Evolutionary conservation across 371 early-diverging fungal genomes (phyloP).

Genomic region (Mucor lusitanicus): DNA sequence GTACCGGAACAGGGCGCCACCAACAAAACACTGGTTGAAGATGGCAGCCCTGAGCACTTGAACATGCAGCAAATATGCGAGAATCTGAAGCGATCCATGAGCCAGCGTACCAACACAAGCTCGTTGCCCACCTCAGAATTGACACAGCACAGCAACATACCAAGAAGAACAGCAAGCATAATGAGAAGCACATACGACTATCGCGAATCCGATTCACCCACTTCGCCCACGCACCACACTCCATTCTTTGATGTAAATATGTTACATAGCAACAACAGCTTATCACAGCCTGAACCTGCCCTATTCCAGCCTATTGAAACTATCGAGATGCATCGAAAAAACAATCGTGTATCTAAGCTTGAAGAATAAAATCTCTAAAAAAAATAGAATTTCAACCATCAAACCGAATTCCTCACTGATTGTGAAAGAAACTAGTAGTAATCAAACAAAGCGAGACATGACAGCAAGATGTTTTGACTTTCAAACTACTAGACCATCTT

Average conservation of each 20-base stretch:
- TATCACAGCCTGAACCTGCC: constrained; percentile 15
- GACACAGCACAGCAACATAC: constrained; percentile 39
- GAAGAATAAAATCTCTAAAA: constrained; percentile 12
- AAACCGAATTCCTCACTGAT: neutral
- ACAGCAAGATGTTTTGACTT: neutral
- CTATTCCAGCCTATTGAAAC: constrained; percentile 21
- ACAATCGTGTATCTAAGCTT: constrained; percentile 30
- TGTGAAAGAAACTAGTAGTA: neutral
- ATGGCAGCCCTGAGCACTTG: constrained; percentile 17
- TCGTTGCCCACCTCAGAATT: constrained; percentile 11
- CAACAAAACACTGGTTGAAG: constrained; percentile 34
- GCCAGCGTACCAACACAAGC: constrained; percentile 13
- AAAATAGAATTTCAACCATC: neutral
- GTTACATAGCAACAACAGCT: constrained; percentile 5
- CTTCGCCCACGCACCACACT: constrained; percentile 41
- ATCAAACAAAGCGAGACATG: neutral
- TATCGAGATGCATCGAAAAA: constrained; percentile 30
- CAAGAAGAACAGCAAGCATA: constrained; percentile 50
- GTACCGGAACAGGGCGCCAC: constrained; percentile 13
- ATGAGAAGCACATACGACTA: constrained; percentile 32
- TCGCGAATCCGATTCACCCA: constrained; percentile 37
- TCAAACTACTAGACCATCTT: neutral
- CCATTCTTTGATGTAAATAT: constrained; percentile 27
- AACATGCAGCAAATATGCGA: constrained; percentile 26
- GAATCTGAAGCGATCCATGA: constrained; percentile 16